Evolutionary conservation across 768 basidiomycete species (phyloP).

Genomic region (Tricholoma sp.): DNA sequence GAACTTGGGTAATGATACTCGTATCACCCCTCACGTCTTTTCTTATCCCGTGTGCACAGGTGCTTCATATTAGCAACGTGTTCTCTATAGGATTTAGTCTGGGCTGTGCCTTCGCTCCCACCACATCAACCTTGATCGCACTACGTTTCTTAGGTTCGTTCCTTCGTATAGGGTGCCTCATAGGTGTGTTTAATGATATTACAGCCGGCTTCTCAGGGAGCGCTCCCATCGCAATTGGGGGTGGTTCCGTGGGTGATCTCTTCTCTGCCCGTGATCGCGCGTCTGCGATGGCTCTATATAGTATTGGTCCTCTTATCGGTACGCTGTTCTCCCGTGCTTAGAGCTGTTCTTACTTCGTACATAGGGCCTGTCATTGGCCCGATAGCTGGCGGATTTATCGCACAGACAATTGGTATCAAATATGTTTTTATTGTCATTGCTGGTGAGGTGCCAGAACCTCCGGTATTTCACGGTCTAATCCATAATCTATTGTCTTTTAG

Average conservation of each 20-base stretch:
- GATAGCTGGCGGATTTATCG: constrained; percentile 59
- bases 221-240: constrained; percentile 61
- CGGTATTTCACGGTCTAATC: neutral
- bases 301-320: constrained; percentile 60
- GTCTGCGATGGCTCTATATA: constrained; percentile 67
- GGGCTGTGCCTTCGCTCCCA: constrained; percentile 67
- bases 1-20: constrained; percentile 49
- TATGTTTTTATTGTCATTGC: constrained; percentile 54
- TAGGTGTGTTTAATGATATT: neutral
- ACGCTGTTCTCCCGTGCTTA: neutral
- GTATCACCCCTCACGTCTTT: neutral
- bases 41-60: constrained; percentile 25
- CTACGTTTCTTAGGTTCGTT: constrained; percentile 67
- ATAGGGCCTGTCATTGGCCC: neutral
- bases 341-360: neutral
- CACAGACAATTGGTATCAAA: constrained; percentile 52
- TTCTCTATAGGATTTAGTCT: constrained; percentile 59
- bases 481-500: constrained; percentile 15
- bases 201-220: constrained; percentile 61
- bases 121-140: constrained; percentile 44
- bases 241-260: constrained; percentile 60
- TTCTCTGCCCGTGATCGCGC: constrained; percentile 53
- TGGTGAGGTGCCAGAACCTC: constrained; percentile 18
- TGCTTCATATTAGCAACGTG: constrained; percentile 62
- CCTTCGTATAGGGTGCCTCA: neutral